Percentiles rank a stretch among this genome's conserved stretches.
phyloP scores from a whole-genome alignment of 805 yeast species.

The Candida sithepensis region DNA sequence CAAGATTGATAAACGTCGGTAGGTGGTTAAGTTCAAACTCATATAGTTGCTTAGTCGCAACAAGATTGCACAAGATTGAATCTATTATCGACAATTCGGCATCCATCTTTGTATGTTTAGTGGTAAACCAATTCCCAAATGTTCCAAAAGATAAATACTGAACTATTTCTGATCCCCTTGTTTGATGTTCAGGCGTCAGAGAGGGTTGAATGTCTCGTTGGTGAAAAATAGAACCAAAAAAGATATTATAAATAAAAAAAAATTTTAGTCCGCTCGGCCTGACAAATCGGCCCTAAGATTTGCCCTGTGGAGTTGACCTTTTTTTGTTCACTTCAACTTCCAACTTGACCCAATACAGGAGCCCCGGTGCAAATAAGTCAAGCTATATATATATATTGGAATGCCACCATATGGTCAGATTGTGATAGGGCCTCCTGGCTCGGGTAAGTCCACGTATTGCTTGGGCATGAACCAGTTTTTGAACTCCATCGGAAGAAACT shows the following conservation, averaged over 20 bases:
- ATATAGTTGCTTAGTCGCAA: conserved; percentile 23
- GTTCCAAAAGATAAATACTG: too few relatives aligned
- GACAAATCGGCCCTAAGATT: not conserved
- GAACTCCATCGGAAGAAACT: conserved; percentile 89
- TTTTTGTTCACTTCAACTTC: too few relatives aligned
- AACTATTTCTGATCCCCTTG: too few relatives aligned
- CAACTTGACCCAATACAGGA: too few relatives aligned
- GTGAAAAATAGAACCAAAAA: too few relatives aligned
- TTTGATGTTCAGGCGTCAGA: too few relatives aligned
- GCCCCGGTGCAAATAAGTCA: not conserved
- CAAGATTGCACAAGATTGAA: conserved; percentile 23
- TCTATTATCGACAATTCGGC: conserved; percentile 24
- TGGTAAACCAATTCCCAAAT: too few relatives aligned
- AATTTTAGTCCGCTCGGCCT: not conserved
- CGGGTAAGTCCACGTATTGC: conserved; percentile 95
- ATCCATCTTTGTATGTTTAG: conserved; percentile 16
- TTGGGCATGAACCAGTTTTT: conserved; percentile 89
- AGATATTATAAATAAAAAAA: not conserved
- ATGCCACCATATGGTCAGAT: conserved; percentile 79
- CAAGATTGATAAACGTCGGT: conserved; percentile 10
- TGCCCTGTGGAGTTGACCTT: not conserved
- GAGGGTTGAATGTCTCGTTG: too few relatives aligned
- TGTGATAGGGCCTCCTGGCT: conserved; percentile 97
- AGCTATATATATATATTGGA: too few relatives aligned
- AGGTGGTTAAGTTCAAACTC: conserved; percentile 25